Base-by-base conservation (phyloP, 164 flowering plant species). In the Houttuynia cordata region DNA sequence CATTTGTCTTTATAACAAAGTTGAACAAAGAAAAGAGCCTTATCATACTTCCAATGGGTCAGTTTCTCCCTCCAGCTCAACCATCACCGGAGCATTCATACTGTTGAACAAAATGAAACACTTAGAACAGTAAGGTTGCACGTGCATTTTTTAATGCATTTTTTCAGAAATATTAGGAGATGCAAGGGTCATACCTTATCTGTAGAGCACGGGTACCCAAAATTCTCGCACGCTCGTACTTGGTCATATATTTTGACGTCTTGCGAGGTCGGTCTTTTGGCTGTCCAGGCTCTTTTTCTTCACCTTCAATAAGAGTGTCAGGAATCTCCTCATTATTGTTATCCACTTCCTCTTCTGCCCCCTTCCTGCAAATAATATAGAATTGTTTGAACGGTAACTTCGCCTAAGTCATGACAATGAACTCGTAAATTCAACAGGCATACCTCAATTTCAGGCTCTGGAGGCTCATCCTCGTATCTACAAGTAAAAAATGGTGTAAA, bases 21-120 rank as follows among this genome's bases (percentile, higher is more conserved):
- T 30, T 2, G 37, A 30, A 30, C 37, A 2, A 2, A 2, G 4
- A 30, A 30, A 30, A 30, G 37, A 30, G 37, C 37, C 37, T 45
- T 45, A 45, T 45, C 49, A 17, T 45, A 82, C 86, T 83, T 83
- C 87, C 59, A 83, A 73, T 8, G 87, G 87, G 51, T 83, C 87
- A 40, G 87, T 80, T 59, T 83, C 87, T 23, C 87, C 87, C 67
- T 83, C 83, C 80, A 81, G 68, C 71, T 83, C 87, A 60, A 83
- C 88, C 85, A 83, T 83, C 60, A 83, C 88, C 21, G 85, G 88
- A 0, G 88, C 88, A 71, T 83, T 83, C 88, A 83, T 83, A 67
- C 88, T 80, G 80, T 10, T 59, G 59, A 56, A n/a, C 55, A 57
- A 51, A 17, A 3, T 8, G 22, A 19, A 19, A 9, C 20, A 10